These are phyloP conservation scores for Taphrina confusa DNA, from an alignment of 1,139 yeast species.

Conservation along the genomic window DNA sequence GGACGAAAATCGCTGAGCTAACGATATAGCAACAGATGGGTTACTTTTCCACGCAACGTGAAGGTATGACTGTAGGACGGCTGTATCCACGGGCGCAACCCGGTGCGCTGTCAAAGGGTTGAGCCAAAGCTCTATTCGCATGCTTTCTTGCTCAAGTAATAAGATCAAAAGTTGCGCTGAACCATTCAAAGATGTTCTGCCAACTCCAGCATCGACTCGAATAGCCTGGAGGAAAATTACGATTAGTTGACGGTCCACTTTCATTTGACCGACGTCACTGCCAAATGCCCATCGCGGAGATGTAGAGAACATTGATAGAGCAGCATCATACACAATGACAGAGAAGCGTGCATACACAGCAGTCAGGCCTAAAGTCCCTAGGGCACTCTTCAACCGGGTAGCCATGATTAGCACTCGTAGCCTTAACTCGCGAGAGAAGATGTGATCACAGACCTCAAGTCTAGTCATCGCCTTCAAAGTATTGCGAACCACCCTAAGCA, in stretches of 20 bases:
- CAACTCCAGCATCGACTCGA: background rate
- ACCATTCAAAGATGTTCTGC: constrained; percentile 39
- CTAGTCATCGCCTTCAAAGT: constrained; percentile 14
- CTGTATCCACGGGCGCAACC: constrained; percentile 41
- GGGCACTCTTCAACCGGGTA: constrained; percentile 49
- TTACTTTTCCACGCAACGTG: constrained; percentile 63
- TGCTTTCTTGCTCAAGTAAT: constrained; percentile 75
- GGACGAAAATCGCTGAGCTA: constrained; percentile 60
- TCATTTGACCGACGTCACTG: constrained; percentile 70
- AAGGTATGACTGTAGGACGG: constrained; percentile 43
- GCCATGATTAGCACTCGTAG: constrained; percentile 74
- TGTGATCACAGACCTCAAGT: constrained; percentile 61
- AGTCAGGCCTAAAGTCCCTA: constrained; percentile 4
- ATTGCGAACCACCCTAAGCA: constrained; percentile 11
- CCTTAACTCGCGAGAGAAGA: constrained; percentile 71
- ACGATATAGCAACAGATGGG: constrained; percentile 72
- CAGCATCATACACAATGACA: constrained; percentile 50
- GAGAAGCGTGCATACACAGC: background rate
- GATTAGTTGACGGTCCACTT: constrained; percentile 57
- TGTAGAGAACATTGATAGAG: constrained; percentile 75
- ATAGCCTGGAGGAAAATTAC: constrained; percentile 41
- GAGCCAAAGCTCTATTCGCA: constrained; percentile 75
- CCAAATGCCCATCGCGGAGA: constrained; percentile 78
- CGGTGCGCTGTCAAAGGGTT: constrained; percentile 51
- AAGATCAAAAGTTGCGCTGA: constrained; percentile 58